These are phyloP conservation scores for Suillus tomentosus DNA, from an alignment of 768 basidiomycete genomes.

Conservation along the genomic window DNA sequence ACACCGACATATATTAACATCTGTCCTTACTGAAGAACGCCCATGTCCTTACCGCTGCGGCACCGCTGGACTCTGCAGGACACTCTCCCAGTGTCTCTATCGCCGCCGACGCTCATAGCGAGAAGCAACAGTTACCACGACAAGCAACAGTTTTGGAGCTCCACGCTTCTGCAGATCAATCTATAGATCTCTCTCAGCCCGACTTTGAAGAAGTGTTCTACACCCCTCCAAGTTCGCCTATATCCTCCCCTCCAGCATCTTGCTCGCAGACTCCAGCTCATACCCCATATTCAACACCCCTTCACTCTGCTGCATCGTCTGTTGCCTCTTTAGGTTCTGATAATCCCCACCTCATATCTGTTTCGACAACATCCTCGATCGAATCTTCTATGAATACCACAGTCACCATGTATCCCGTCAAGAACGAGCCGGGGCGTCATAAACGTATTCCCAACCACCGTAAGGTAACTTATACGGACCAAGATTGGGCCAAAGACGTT, in stretches of 20 bases:
- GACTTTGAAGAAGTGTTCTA: slow-evolving; percentile 55
- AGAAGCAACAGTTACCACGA: background rate
- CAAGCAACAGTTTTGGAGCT: background rate
- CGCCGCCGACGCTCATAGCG: background rate
- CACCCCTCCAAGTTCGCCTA: slow-evolving; percentile 60
- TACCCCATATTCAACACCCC: slow-evolving; percentile 25
- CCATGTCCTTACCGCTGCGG: background rate
- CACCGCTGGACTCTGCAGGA: background rate
- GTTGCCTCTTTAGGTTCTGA: slow-evolving; percentile 26
- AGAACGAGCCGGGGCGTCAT: slow-evolving; percentile 15
- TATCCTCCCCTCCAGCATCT: slow-evolving; percentile 37
- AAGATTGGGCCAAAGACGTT: slow-evolving; percentile 70
- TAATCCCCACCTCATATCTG: slow-evolving; percentile 37
- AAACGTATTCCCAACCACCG: slow-evolving; percentile 22
- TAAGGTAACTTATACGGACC: slow-evolving; percentile 46
- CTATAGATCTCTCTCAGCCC: slow-evolving; percentile 11
- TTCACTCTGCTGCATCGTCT: slow-evolving; percentile 33
- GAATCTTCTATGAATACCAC: slow-evolving; percentile 23
- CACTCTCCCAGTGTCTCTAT: background rate
- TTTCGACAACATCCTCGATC: slow-evolving; percentile 31
- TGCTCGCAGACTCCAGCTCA: slow-evolving; percentile 18
- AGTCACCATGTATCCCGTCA: slow-evolving; percentile 22
- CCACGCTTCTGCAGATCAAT: slow-evolving; percentile 9
- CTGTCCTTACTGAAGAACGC: slow-evolving; percentile 12
- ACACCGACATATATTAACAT: slow-evolving; percentile 3